Conservation (phyloP, 169 alveolate species). For the Eimeria necatrix region DNA sequence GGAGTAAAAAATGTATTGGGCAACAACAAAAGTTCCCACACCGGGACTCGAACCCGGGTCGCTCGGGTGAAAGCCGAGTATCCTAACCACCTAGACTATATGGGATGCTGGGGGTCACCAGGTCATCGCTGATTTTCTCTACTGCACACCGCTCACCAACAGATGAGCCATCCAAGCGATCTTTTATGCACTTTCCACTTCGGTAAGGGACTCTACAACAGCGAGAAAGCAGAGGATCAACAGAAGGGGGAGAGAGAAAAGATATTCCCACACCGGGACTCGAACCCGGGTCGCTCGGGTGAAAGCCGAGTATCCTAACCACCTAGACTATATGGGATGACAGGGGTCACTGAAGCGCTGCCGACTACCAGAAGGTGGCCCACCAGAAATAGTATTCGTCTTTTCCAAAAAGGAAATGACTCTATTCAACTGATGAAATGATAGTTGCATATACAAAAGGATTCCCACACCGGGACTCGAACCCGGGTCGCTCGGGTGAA, state of each 20-base stretch:
- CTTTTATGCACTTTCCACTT: no score
- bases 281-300: constrained; percentile 99
- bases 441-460: no score
- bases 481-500: constrained; percentile 99
- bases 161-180: no score
- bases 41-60: constrained; percentile 99
- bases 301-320: constrained; percentile 99
- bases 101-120: constrained; percentile 63
- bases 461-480: constrained; percentile 98
- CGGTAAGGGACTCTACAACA: no score
- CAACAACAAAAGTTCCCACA: constrained; percentile 81
- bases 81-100: constrained; percentile 99
- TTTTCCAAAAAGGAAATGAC: no score
- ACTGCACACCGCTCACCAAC: no score
- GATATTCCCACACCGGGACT: constrained; percentile 95
- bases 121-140: not conserved
- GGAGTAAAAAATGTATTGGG: not conserved
- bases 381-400: no score
- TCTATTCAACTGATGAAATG: no score
- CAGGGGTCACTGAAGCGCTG: no score
- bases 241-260: not conserved
- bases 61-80: constrained; percentile 99
- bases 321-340: constrained; percentile 92
- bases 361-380: no score
- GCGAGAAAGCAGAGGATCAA: not conserved